phyloP scores from a whole-genome alignment of 169 alveolate genomes.

The Plasmodium berghei region DNA sequence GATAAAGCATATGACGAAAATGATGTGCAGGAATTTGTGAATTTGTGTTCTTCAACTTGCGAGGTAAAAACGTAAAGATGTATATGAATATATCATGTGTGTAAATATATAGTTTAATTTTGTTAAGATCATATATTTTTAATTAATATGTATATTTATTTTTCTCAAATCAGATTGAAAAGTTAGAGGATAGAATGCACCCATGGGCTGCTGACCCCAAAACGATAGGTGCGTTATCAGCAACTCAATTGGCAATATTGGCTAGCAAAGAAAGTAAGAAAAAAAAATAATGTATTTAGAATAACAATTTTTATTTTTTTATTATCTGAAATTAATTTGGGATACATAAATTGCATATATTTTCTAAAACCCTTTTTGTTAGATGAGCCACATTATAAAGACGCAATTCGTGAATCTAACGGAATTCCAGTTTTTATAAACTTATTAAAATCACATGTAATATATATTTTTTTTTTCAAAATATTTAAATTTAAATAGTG shows the following conservation, averaged over 20 bases:
- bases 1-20: conserved; percentile 90
- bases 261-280: conserved; percentile 87
- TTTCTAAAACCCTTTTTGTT: neutral
- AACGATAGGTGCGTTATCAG: conserved; percentile 96
- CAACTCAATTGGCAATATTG: conserved; percentile 94
- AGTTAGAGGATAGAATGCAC: conserved; percentile 91
- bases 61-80: conserved; percentile 47
- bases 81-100: neutral
- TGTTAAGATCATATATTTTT: neutral
- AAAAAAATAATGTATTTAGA: neutral
- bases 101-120: neutral
- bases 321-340: no score
- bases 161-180: conserved; percentile 82
- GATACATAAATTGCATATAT: neutral
- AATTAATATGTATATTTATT: neutral
- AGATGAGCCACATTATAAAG: conserved; percentile 88
- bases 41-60: conserved; percentile 85
- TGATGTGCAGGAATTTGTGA: conserved; percentile 87
- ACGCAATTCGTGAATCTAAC: conserved; percentile 86
- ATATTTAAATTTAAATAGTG: neutral
- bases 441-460: conserved; percentile 82
- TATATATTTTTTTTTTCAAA: conserved; percentile 7
- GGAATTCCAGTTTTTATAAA: conserved; percentile 88
- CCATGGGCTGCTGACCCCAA: conserved; percentile 97
- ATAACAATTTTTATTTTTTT: neutral